A percentile compares a stretch with the other conserved stretches of the same genome.
phyloP scores from a whole-genome alignment of 164 flowering plant species.

The Piper betle region DNA sequence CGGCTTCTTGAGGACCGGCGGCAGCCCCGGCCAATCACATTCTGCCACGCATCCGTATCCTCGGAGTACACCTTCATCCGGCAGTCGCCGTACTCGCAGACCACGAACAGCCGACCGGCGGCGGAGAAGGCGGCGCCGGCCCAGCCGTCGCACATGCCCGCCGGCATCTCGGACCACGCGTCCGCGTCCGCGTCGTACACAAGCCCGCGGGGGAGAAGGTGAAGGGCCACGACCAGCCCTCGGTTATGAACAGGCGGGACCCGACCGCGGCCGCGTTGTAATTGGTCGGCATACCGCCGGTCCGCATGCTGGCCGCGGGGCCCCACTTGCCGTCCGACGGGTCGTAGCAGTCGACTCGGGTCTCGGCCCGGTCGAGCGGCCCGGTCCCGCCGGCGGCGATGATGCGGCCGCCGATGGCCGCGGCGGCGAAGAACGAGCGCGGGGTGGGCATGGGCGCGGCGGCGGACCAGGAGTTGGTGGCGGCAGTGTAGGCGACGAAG shows the following conservation, averaged over 20 bases:
- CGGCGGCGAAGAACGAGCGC: conserved; percentile 31
- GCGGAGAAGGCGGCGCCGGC: conserved; percentile 33
- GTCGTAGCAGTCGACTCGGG: conserved; percentile 28
- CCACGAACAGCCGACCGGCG: conserved; percentile 26
- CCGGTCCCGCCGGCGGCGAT: conserved; percentile 32
- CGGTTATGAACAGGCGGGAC: conserved; percentile 31
- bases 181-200: conserved; percentile 29
- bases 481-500: conserved; percentile 15
- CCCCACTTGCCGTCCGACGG: conserved; percentile 25
- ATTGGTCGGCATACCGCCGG: conserved; percentile 9
- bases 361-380: conserved; percentile 11
- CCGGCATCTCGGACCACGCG: conserved; percentile 39
- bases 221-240: conserved; percentile 65
- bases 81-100: conserved; percentile 36
- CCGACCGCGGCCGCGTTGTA: conserved; percentile 39
- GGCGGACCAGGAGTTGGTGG: conserved; percentile 29
- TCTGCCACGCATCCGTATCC: conserved; percentile 31
- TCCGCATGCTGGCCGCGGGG: conserved; percentile 15
- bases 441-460: conserved; percentile 21
- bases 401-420: conserved; percentile 22
- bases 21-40: conserved; percentile 29
- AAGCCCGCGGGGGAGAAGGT: conserved; percentile 21
- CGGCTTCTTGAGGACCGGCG: conserved; percentile 30
- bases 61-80: conserved; percentile 28
- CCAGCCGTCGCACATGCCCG: conserved; percentile 54